phyloP scores from a whole-genome alignment of 1,284 basidiomycete species.

The Caloboletus inedulis region DNA sequence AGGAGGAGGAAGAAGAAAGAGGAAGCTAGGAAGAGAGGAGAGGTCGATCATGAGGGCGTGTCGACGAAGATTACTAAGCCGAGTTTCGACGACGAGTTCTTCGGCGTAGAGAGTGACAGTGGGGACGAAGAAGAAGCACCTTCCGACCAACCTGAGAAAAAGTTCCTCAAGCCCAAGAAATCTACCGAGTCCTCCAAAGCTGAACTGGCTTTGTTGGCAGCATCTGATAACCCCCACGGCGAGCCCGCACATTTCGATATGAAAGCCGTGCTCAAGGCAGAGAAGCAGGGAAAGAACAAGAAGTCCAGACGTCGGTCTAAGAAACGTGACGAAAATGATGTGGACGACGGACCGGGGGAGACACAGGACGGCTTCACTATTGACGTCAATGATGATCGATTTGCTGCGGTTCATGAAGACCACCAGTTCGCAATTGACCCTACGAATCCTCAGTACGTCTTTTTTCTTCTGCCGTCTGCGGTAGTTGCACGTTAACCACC shows the following conservation, averaged over 20 bases:
- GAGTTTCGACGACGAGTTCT: slow-evolving; percentile 63
- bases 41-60: slow-evolving; percentile 23
- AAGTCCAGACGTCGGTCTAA: slow-evolving; percentile 38
- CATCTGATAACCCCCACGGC: slow-evolving; percentile 50
- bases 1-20: slow-evolving; percentile 80
- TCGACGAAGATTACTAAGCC: slow-evolving; percentile 24
- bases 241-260: slow-evolving; percentile 86
- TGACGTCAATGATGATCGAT: slow-evolving; percentile 86
- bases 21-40: slow-evolving; percentile 42
- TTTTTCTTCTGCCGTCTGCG: background rate
- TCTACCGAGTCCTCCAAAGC: slow-evolving; percentile 36
- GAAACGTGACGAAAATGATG: slow-evolving; percentile 47
- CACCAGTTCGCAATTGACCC: slow-evolving; percentile 95
- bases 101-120: slow-evolving; percentile 45
- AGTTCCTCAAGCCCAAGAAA: slow-evolving; percentile 13
- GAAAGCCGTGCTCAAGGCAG: slow-evolving; percentile 84
- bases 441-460: slow-evolving; percentile 84
- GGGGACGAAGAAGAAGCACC: slow-evolving; percentile 40
- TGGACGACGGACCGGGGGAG: slow-evolving; percentile 50
- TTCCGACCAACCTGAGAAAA: slow-evolving; percentile 23
- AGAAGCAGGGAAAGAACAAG: slow-evolving; percentile 66
- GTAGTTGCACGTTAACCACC: background rate
- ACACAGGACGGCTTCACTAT: slow-evolving; percentile 79
- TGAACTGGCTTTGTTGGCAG: slow-evolving; percentile 64
- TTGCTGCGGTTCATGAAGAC: slow-evolving; percentile 86